phyloP scores from a whole-genome alignment of 495 filamentous ascomycete species.

The Cladorrhinum samala region DNA sequence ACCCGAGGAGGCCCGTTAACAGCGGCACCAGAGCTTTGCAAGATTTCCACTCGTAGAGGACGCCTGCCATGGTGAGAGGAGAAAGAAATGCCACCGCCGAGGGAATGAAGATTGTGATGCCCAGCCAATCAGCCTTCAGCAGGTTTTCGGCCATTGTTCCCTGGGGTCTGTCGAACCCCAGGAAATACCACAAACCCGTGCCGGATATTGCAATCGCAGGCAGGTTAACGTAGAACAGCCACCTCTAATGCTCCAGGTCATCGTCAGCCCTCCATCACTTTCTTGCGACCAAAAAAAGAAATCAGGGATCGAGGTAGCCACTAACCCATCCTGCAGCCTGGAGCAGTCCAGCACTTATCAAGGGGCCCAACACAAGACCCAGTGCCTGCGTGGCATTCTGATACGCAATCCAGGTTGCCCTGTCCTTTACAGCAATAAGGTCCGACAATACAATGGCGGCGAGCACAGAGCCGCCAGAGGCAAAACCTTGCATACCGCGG shows the following conservation, averaged over 20 bases:
- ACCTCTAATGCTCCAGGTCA: slow-evolving; percentile 42
- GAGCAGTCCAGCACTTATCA: slow-evolving; percentile 32
- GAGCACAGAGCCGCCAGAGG: slow-evolving; percentile 58
- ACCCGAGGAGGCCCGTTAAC: slow-evolving; percentile 40
- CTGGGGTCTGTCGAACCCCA: slow-evolving; percentile 29
- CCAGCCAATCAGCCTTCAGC: slow-evolving; percentile 54
- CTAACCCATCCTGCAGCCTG: slow-evolving; percentile 58
- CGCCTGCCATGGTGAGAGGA: slow-evolving; percentile 51
- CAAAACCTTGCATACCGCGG: slow-evolving; percentile 62
- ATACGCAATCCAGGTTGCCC: slow-evolving; percentile 37
- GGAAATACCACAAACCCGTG: slow-evolving; percentile 30
- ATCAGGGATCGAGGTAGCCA: slow-evolving; percentile 57
- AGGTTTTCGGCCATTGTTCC: slow-evolving; percentile 33
- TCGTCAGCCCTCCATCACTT: no score
- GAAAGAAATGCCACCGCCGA: slow-evolving; percentile 44
- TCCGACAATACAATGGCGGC: slow-evolving; percentile 63
- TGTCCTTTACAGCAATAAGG: slow-evolving; percentile 46
- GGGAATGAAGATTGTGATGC: slow-evolving; percentile 49
- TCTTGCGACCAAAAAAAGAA: no score
- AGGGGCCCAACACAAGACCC: slow-evolving; percentile 17
- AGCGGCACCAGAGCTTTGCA: slow-evolving; percentile 54
- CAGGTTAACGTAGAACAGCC: slow-evolving; percentile 41
- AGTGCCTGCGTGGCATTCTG: slow-evolving; percentile 30
- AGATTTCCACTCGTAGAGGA: slow-evolving; percentile 48
- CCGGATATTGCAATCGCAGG: slow-evolving; percentile 32